Conservation (phyloP, 495 filamentous ascomycete species). For the Echria macrotheca region DNA sequence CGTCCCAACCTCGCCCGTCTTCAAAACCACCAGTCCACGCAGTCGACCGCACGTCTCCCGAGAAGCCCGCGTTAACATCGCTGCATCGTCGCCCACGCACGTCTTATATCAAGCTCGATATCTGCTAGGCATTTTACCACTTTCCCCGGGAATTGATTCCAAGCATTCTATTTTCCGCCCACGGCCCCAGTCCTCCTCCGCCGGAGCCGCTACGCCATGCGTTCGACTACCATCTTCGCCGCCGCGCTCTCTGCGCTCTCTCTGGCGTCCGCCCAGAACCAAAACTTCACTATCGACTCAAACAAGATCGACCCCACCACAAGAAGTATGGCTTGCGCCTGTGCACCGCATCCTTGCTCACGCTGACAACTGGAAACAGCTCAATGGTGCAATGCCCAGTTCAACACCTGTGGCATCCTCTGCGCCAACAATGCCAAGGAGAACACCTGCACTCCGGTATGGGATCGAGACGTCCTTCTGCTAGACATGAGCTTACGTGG, state of each 20-base stretch:
- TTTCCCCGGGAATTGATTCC: too few relatives aligned
- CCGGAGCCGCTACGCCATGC: conserved; percentile 32
- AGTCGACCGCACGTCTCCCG: background rate
- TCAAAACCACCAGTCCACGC: too few relatives aligned
- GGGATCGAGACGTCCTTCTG: background rate
- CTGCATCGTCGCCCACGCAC: background rate
- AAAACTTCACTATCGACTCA: conserved; percentile 31
- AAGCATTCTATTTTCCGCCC: background rate
- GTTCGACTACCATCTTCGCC: conserved; percentile 22
- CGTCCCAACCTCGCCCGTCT: too few relatives aligned
- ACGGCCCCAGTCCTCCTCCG: too few relatives aligned
- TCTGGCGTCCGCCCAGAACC: conserved; percentile 22
- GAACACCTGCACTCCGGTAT: conserved; percentile 29
- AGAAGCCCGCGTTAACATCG: background rate
- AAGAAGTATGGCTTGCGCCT: conserved; percentile 17
- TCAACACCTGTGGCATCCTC: conserved; percentile 30
- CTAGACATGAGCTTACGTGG: conserved; percentile 6
- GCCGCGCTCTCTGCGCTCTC: conserved; percentile 30
- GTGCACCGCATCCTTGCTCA: background rate
- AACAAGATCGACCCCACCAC: conserved; percentile 10
- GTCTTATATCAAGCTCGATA: conserved; percentile 7
- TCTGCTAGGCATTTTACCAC: conserved; percentile 5
- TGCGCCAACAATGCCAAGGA: conserved; percentile 16
- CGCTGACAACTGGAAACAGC: conserved; percentile 7
- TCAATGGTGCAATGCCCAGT: conserved; percentile 32